A percentile compares a stretch with the other conserved stretches of the same genome.
These are phyloP conservation scores for Selaginella tamariscina DNA, from an alignment of 75 land plant genomes.

Conservation along the genomic window DNA sequence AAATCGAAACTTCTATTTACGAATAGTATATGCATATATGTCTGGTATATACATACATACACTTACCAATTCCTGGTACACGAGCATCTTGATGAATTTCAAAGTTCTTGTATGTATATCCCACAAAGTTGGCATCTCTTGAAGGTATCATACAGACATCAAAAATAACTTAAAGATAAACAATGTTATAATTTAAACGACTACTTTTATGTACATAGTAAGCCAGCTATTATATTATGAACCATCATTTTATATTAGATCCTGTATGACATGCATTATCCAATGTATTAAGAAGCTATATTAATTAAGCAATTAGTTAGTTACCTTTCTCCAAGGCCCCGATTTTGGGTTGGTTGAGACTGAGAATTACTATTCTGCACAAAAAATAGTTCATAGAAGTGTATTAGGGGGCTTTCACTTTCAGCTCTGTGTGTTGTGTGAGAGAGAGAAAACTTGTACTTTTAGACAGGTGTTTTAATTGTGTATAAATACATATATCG, in stretches of 20 bases:
- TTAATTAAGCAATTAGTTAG: too few species aligned
- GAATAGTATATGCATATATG: too few species aligned
- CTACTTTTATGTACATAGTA: too few species aligned
- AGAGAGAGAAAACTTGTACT: background rate
- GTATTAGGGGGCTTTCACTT: background rate
- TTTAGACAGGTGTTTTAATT: too few species aligned
- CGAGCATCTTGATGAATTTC: background rate
- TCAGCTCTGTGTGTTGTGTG: background rate
- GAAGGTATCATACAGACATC: background rate
- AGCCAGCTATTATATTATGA: too few species aligned
- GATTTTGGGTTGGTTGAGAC: slow-evolving; percentile 34
- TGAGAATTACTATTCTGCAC: slow-evolving; percentile 38
- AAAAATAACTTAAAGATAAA: background rate
- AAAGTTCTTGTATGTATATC: background rate
- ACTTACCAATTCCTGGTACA: background rate
- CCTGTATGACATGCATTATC: too few species aligned
- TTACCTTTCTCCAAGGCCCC: slow-evolving; percentile 89
- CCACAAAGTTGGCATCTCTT: background rate
- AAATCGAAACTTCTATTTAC: too few species aligned
- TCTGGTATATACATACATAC: too few species aligned
- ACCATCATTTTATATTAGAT: too few species aligned
- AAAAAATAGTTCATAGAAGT: slow-evolving; percentile 4
- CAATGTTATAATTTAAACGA: too few species aligned
- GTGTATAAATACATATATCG: background rate
- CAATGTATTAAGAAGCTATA: too few species aligned